Evolutionary conservation across 176 grass and related monocot species (phyloP), one percentile per base, ranked within the genome.

Genomic region (Tillandsia fasciculata): DNA sequence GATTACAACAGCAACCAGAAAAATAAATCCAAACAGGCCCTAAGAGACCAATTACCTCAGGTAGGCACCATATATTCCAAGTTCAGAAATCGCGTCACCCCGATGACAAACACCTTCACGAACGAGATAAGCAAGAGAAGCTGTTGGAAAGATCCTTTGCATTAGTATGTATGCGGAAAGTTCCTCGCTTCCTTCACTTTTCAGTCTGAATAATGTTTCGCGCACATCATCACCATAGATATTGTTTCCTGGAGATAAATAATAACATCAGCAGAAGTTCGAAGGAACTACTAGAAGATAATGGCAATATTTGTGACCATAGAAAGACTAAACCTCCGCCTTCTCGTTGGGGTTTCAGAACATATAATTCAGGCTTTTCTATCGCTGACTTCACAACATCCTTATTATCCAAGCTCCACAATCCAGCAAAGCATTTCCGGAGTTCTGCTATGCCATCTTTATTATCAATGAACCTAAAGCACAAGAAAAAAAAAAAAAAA

Each of bases 371-470:
- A 64, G 89, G 93, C 67, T 87, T 96, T 69, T 96, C 79, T 42
- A 92, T 78, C 63, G 86, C 88, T 73, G 77, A 79, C 68, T 78
- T 85, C 28, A 92, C 76, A 77, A 86, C 84, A 72, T 87, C 83
- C 79, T 87, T 66, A 77, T 96, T 89, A 68, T 96, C 93, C 76
- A 96, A 92, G 57, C 93, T 96, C 93, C 93, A 96, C 61, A 96
- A 81, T 49, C 93, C 93, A 50, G 89, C 93, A 28, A 96, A 96
- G 56, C 93, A 85, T 85, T 85, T 96, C 12, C 74, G 71, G 66
- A 96, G 65, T 84, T 82, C 85, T 63, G 83, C 88, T 78, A 85
- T 80, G 56, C 92, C 85, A 71, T 91, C 81, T 51, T 90, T 74
- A 64, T 83, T 89, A 33, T 90, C 83, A 83, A 96, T 49, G 29